These are phyloP conservation scores for Cyclotella sp. DNA, from an alignment of 108 stramenopile species.

Conservation along the genomic window DNA sequence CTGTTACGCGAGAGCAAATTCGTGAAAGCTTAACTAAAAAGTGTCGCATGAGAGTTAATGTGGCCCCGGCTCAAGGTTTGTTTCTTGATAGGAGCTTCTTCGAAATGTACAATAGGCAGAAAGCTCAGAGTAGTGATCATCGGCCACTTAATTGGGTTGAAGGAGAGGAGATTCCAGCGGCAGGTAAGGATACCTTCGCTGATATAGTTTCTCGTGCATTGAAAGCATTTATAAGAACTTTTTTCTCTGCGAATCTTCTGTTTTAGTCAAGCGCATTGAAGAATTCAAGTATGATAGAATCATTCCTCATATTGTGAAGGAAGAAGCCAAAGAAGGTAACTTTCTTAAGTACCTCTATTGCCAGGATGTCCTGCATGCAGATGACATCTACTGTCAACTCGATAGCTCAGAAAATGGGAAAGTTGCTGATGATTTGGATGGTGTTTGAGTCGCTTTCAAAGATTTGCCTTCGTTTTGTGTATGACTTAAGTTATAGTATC, in stretches of 20 bases:
- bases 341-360: constrained; percentile 79
- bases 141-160: constrained; percentile 52
- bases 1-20: constrained; percentile 57
- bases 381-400: constrained; percentile 21
- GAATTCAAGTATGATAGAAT: constrained; percentile 77
- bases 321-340: constrained; percentile 81
- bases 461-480: background rate
- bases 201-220: background rate
- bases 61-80: constrained; percentile 89
- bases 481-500: background rate
- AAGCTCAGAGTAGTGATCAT: constrained; percentile 43
- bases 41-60: constrained; percentile 53
- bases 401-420: background rate
- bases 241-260: constrained; percentile 34
- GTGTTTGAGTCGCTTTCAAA: too few species aligned
- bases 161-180: constrained; percentile 28
- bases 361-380: constrained; percentile 58
- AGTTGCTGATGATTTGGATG: background rate
- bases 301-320: constrained; percentile 79
- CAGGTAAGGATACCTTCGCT: background rate
- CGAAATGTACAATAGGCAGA: constrained; percentile 69
- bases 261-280: constrained; percentile 56
- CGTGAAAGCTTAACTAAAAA: constrained; percentile 48
- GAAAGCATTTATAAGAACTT: background rate
- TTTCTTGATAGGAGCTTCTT: constrained; percentile 90